A percentile compares a stretch with the other conserved stretches of the same genome.
These are phyloP conservation scores for Leishmania turanica DNA, from an alignment of 208 protist genomes.

Conservation along the genomic window DNA sequence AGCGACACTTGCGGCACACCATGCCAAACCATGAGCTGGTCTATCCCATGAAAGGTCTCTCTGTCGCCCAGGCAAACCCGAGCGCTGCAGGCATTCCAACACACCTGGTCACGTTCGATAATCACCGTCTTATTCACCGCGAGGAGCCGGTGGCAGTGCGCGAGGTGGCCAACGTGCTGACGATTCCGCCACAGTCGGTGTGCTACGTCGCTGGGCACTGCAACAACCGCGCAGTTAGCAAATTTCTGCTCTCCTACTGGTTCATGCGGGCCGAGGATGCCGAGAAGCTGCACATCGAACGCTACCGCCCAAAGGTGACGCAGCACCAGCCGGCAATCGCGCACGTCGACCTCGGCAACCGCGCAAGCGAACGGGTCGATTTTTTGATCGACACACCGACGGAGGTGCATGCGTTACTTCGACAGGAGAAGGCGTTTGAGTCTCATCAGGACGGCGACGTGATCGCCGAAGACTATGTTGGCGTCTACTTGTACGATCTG, in stretches of 20 bases:
- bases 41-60: slow-evolving; percentile 48
- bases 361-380: slow-evolving; percentile 53
- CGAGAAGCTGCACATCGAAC: slow-evolving; percentile 29
- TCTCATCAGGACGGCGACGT: slow-evolving; percentile 30
- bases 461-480: slow-evolving; percentile 57
- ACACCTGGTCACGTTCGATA: slow-evolving; percentile 66
- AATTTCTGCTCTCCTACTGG: slow-evolving; percentile 75
- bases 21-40: slow-evolving; percentile 29
- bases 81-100: slow-evolving; percentile 30
- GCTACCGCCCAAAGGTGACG: slow-evolving; percentile 40
- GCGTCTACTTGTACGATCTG: slow-evolving; percentile 59
- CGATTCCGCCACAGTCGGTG: slow-evolving; percentile 51
- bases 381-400: slow-evolving; percentile 61
- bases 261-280: slow-evolving; percentile 30
- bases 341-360: slow-evolving; percentile 38
- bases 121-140: slow-evolving; percentile 51
- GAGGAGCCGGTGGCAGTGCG: slow-evolving; percentile 40
- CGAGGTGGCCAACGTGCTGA: slow-evolving; percentile 49
- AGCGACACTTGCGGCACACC: slow-evolving; percentile 50
- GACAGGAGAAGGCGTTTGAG: slow-evolving; percentile 40
- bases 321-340: slow-evolving; percentile 43
- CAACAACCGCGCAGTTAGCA: slow-evolving; percentile 42
- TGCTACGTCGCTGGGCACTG: slow-evolving; percentile 57
- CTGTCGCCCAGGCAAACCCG: slow-evolving; percentile 32
- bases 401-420: slow-evolving; percentile 56